Conservation (phyloP, 306 rosid genomes). For the Pterocarpus macrocarpus region DNA sequence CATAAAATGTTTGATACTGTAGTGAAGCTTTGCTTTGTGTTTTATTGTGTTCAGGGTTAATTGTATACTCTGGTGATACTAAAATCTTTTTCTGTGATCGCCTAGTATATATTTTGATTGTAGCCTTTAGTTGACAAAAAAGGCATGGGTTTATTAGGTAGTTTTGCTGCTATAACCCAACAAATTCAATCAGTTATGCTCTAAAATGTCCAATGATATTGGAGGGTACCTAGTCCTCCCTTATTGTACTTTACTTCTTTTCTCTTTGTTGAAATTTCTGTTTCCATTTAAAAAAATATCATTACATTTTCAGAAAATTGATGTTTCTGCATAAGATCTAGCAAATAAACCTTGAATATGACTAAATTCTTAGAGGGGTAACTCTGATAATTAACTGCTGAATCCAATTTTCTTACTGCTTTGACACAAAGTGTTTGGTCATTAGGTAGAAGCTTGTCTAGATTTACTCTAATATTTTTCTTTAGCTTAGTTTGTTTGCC, state of each 20-base stretch:
- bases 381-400: background rate
- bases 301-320: background rate
- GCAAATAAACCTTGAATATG: slow-evolving; percentile 23
- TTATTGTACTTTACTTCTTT: slow-evolving; percentile 1
- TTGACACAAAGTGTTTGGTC: slow-evolving; percentile 22
- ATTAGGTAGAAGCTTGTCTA: slow-evolving; percentile 29
- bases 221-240: slow-evolving; percentile 18
- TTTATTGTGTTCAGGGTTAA: slow-evolving; percentile 21
- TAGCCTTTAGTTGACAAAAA: slow-evolving; percentile 15
- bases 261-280: background rate
- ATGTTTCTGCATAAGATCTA: background rate
- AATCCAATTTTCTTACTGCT: no score
- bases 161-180: slow-evolving; percentile 16
- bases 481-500: background rate
- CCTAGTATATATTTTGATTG: slow-evolving; percentile 23
- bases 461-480: background rate
- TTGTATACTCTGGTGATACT: slow-evolving; percentile 3
- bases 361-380: background rate
- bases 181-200: slow-evolving; percentile 26
- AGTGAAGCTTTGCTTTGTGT: background rate
- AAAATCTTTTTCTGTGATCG: background rate
- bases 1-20: no score
- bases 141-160: slow-evolving; percentile 22
- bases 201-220: background rate
- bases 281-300: no score